Evolutionary conservation across 768 basidiomycete genomes (phyloP).

Genomic region (Lepiota venenata): DNA sequence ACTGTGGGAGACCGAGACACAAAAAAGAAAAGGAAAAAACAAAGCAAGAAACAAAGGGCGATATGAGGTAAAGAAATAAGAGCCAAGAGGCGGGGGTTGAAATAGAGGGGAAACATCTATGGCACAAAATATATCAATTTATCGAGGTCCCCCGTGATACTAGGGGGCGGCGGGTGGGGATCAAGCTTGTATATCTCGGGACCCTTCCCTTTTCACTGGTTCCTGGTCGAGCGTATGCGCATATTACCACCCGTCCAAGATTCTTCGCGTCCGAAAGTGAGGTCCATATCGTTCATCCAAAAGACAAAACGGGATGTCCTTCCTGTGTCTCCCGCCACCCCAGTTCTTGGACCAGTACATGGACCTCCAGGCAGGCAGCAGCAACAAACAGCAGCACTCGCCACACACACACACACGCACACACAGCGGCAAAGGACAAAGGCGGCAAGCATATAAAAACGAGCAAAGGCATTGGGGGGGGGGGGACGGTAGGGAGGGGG

Average conservation of each 20-base stretch:
- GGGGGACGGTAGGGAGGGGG: conserved; percentile 2
- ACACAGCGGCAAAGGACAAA: neutral
- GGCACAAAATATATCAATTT: neutral
- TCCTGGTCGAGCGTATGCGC: neutral
- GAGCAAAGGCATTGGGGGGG: neutral
- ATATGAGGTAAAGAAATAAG: neutral
- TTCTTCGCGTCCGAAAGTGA: too few species aligned
- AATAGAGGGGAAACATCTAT: neutral
- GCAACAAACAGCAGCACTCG: neutral
- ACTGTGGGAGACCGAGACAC: conserved; percentile 3
- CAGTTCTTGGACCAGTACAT: neutral
- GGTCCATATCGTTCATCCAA: neutral
- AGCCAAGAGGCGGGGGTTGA: neutral
- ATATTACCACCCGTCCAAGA: too few species aligned
- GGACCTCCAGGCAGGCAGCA: neutral
- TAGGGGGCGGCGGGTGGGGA: neutral
- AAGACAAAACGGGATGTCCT: too few species aligned
- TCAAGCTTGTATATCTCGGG: neutral
- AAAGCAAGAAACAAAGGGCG: neutral
- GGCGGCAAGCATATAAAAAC: neutral
- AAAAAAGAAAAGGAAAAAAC: neutral
- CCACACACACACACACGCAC: neutral
- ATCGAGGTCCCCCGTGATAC: too few species aligned
- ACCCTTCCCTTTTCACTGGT: too few species aligned
- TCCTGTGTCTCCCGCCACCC: neutral